Conservation (phyloP, 768 basidiomycete species). For the Hericium rajendrae region DNA sequence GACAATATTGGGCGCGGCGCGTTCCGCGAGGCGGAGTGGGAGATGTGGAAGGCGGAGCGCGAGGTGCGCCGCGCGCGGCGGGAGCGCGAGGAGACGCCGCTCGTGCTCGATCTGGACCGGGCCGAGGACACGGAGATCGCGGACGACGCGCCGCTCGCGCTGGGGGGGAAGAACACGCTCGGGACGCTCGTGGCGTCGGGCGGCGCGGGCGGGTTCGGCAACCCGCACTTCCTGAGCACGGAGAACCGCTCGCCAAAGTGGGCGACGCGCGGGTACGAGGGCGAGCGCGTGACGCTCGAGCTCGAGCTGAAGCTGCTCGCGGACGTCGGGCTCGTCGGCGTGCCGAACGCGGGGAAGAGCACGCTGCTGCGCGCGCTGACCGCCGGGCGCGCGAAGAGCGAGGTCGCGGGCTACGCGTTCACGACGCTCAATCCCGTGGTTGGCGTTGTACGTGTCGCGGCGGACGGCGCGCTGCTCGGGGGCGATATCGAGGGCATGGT, state of each 20-base stretch:
- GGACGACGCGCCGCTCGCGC: constrained; percentile 56
- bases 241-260: constrained; percentile 77
- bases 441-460: constrained; percentile 78
- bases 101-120: constrained; percentile 56
- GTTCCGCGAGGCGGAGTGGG: constrained; percentile 64
- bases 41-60: constrained; percentile 51
- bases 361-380: constrained; percentile 87
- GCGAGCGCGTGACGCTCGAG: constrained; percentile 71
- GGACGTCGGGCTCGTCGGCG: constrained; percentile 91
- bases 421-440: constrained; percentile 93
- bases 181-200: constrained; percentile 69
- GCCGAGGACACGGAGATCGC: constrained; percentile 30
- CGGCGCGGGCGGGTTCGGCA: constrained; percentile 77
- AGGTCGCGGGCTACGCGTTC: constrained; percentile 87
- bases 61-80: constrained; percentile 40
- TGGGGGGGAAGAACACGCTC: constrained; percentile 37
- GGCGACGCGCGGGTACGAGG: constrained; percentile 68
- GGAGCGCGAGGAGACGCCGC: constrained; percentile 30
- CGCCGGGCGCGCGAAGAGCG: constrained; percentile 71
- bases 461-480: constrained; percentile 70
- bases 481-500: constrained; percentile 37
- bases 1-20: constrained; percentile 51
- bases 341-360: constrained; percentile 93
- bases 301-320: constrained; percentile 91
- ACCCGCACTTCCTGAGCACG: constrained; percentile 71